Percentiles rank a stretch among this genome's conserved stretches.
Conservation (phyloP, 306 rosid genomes). For the Prunus padus region DNA sequence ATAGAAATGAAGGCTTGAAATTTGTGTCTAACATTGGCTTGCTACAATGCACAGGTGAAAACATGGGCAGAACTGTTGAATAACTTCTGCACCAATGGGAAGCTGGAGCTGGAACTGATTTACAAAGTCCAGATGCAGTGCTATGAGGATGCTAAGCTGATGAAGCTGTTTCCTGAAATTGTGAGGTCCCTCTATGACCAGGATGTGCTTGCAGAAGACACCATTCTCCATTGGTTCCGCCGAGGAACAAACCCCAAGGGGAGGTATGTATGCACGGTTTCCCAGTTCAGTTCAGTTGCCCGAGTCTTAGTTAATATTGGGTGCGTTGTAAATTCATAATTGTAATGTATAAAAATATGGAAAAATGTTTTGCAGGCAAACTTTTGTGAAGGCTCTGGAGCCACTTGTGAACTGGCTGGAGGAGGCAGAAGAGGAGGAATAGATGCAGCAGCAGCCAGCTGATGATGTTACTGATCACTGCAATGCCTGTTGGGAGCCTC, state of each 20-base stretch:
- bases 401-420: constrained; percentile 98
- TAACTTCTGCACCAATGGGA: constrained; percentile 86
- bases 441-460: constrained; percentile 16
- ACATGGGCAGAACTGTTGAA: constrained; percentile 92
- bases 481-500: background rate
- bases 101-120: constrained; percentile 93
- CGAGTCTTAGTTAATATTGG: too few relatives aligned
- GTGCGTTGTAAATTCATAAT: background rate
- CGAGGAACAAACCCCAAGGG: constrained; percentile 92
- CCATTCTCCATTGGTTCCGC: constrained; percentile 94
- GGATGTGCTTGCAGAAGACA: constrained; percentile 97
- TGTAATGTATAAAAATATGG: background rate
- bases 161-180: constrained; percentile 94
- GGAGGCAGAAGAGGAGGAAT: constrained; percentile 99
- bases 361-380: constrained; percentile 59
- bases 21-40: too few relatives aligned
- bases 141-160: constrained; percentile 98
- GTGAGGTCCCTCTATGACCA: constrained; percentile 89
- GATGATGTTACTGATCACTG: background rate
- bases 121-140: constrained; percentile 99
- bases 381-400: constrained; percentile 94
- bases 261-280: constrained; percentile 45
- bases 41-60: constrained; percentile 54
- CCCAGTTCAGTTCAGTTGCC: too few relatives aligned
- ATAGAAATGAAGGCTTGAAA: too few relatives aligned